These are phyloP conservation scores for Boletellus ananas DNA, from an alignment of 768 basidiomycete species.

Conservation along the genomic window DNA sequence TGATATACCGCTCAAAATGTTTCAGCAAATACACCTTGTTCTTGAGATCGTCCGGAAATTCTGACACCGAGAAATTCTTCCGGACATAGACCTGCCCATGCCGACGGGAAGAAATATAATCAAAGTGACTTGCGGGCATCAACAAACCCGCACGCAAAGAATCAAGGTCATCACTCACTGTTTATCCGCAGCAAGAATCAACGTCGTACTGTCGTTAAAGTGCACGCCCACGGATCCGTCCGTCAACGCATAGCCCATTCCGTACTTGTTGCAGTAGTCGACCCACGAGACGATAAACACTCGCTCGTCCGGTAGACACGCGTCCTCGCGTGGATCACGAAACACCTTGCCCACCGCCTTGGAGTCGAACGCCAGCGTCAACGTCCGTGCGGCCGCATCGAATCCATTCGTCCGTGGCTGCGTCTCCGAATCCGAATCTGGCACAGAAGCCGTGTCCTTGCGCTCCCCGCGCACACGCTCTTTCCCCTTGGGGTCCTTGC, in stretches of 20 bases:
- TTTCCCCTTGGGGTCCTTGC: constrained; percentile 31
- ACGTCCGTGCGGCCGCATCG: constrained; percentile 56
- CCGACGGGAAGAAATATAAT: constrained; percentile 73
- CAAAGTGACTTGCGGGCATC: constrained; percentile 63
- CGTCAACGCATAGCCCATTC: constrained; percentile 98
- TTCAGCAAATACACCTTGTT: constrained; percentile 89
- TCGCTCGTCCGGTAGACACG: constrained; percentile 55
- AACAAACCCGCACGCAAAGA: not conserved
- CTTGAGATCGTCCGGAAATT: constrained; percentile 79
- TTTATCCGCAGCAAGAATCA: constrained; percentile 84
- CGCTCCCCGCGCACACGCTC: constrained; percentile 26
- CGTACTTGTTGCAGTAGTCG: constrained; percentile 98
- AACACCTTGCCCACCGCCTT: constrained; percentile 61
- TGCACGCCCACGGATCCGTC: constrained; percentile 94
- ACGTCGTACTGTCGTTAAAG: constrained; percentile 91
- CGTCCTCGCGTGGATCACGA: constrained; percentile 57
- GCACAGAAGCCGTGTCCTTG: constrained; percentile 10
- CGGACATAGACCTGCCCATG: constrained; percentile 67
- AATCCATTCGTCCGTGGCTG: constrained; percentile 50
- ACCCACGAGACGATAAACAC: constrained; percentile 99
- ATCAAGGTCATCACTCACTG: constrained; percentile 47
- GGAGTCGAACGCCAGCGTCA: constrained; percentile 64
- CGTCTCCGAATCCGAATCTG: constrained; percentile 21
- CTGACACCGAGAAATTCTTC: constrained; percentile 63
- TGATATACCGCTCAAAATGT: constrained; percentile 94